Evolutionary conservation across 805 yeast species (phyloP).

Genomic region (Groenewaldozyma tartarivorans): DNA sequence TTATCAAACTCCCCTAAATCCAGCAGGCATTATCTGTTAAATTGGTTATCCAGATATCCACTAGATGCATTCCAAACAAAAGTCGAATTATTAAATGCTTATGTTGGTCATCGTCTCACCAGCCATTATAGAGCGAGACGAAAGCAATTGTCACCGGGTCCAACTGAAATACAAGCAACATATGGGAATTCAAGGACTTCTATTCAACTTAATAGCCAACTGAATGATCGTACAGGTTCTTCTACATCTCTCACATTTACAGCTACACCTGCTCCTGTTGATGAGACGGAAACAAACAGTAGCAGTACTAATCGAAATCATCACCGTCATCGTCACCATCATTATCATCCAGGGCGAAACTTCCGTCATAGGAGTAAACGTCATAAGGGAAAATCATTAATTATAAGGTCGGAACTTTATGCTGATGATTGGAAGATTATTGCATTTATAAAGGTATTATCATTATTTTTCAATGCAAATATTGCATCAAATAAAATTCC

Average conservation of each 20-base stretch:
- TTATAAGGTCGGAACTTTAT: constrained; percentile 44
- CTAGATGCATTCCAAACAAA: constrained; percentile 37
- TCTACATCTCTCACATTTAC: neutral
- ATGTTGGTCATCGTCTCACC: constrained; percentile 66
- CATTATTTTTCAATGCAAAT: constrained; percentile 49
- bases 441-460: constrained; percentile 53
- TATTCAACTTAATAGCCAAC: no score
- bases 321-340: neutral
- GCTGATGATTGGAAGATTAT: constrained; percentile 75
- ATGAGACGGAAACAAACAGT: neutral
- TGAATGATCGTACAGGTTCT: neutral
- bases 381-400: constrained; percentile 4
- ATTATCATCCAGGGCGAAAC: constrained; percentile 1
- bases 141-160: neutral
- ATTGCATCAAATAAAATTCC: constrained; percentile 24
- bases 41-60: constrained; percentile 46
- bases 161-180: neutral
- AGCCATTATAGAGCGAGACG: constrained; percentile 20
- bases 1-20: constrained; percentile 41
- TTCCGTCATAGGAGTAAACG: constrained; percentile 1
- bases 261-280: neutral
- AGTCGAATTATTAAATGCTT: constrained; percentile 63
- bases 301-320: neutral
- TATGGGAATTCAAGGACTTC: neutral
- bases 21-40: constrained; percentile 36